phyloP scores from a whole-genome alignment of 1,284 basidiomycete genomes.

The Papiliotrema terrestris region DNA sequence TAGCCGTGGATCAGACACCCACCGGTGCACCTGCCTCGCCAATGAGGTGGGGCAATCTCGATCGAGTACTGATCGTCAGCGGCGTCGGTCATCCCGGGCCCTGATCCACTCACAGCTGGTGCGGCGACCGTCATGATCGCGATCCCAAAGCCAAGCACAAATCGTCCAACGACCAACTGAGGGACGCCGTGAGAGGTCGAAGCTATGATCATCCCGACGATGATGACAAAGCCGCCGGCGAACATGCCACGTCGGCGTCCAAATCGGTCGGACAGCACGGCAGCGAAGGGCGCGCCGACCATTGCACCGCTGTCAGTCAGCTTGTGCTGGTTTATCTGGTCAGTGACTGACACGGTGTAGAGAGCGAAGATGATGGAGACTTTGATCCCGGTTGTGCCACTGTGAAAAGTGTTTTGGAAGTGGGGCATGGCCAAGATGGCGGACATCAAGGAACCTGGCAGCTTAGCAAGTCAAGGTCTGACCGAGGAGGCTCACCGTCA shows the following conservation, averaged over 20 bases:
- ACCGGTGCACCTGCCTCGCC: constrained; percentile 52
- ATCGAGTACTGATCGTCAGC: constrained; percentile 41
- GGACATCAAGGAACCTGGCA: constrained; percentile 16
- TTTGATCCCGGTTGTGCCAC: constrained; percentile 16
- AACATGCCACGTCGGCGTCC: constrained; percentile 59
- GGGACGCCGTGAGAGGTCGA: constrained; percentile 29
- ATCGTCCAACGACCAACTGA: constrained; percentile 44
- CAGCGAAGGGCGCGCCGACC: constrained; percentile 23
- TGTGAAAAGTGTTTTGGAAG: constrained; percentile 25
- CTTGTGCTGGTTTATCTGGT: not conserved
- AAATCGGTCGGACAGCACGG: constrained; percentile 45
- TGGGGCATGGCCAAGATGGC: constrained; percentile 23
- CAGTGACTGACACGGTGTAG: constrained; percentile 26
- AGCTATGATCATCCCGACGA: constrained; percentile 45
- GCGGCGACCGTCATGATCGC: constrained; percentile 6
- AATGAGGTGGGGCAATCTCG: constrained; percentile 62
- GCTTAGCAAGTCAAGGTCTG: not conserved
- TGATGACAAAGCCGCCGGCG: constrained; percentile 49
- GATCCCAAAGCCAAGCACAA: constrained; percentile 44
- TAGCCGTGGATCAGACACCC: not conserved
- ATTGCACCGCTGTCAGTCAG: constrained; percentile 12
- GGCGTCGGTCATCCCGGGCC: constrained; percentile 52
- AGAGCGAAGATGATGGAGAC: constrained; percentile 27
- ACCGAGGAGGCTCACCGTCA: constrained; percentile 17
- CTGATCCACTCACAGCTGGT: constrained; percentile 33